Base-by-base conservation (phyloP, 805 yeast genomes). In the Komagataella pseudopastoris region DNA sequence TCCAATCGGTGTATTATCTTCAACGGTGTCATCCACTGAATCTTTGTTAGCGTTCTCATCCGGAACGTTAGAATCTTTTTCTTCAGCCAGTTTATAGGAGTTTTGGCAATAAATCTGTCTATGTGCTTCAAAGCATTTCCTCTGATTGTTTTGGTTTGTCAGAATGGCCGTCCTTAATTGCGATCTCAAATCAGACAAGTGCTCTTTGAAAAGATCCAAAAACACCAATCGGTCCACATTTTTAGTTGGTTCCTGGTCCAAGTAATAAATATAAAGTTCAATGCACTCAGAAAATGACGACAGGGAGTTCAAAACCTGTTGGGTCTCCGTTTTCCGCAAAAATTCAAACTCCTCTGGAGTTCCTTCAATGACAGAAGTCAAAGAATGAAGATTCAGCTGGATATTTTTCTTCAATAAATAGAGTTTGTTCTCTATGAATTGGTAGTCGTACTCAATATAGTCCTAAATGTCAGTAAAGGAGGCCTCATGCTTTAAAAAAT, bases 1-100 rank as follows among this genome's bases (percentile, higher is more conserved):
- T 71, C 43, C 73, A 8, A 30, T 30, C 12, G 39, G 39, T 10
- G 39, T 30, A 1, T 12, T 10, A 2, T 30, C 39, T 10, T 30
- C 39, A 30, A 8, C 4, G 39, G 39, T 30, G 14, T 30, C 39
- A 30, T 30, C 39, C 12, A 30, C n/a, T 30, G 39, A 10, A 30
- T 12, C 4, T 4, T 30, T 30, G 14, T 14, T 30, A 10, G 10
- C 39, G 14, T 30, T 14, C 14, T 7, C 14, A 7, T 14, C n/a
- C 14, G 4, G 39, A 30, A 30, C 4, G 10, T 30, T 30, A 14
- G 39, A 30, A 10, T 30, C 14, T 10, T 14, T 30, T 10, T 30
- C 39, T 30, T 30, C 39, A 3, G 12, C 39, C 39, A 30, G 8
- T 30, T 30, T 30, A 30, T 30, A 30, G 12, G 39, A 30, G 39